Base-by-base conservation (phyloP, 1,284 basidiomycete species). In the Rhodotorula sp. region DNA sequence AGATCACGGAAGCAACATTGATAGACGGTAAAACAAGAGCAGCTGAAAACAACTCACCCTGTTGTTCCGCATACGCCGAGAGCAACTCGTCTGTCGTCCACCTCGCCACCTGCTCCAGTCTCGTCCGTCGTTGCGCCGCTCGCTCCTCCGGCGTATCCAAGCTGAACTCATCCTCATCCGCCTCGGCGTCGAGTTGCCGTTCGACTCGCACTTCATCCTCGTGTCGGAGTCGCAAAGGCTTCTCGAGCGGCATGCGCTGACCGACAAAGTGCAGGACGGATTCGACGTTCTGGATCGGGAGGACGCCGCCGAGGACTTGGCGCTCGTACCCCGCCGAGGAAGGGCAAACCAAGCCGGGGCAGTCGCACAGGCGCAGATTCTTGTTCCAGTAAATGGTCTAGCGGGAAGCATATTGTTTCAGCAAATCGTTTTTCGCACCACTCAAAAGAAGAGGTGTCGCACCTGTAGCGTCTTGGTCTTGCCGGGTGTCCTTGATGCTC, bases 401-500 rank as follows among this genome's bases (percentile, higher is more conserved):
- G 58, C 57, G 57, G 48, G 8, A 31, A 8, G 48, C 38, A 55
- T 15, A 38, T 23, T 45, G 49, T 21, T n/a, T n/a, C 21, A 18
- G 55, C 50, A n/a, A 5, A 52, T 23, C 50, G 12, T 21, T 43
- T 65, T 19, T 64, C 61, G n/a, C 66, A 19, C 26, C 50, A 61
- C 47, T 28, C 26, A 26, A 62, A 15, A 55, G 64, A 60, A 16
- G 54, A 47, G 60, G 15, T 61, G 54, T 34, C 67, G 19, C 7
- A 62, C 67, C 60, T 73, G 79, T 16, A 80, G 70, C 4, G 77
- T 76, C 64, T 80, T 80, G 3, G 79, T 80, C 85, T 97, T 97
- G 69, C 94, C 94, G 1, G 94, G 93, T 0, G 92, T 95, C 73
- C 88, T 88, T 6, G 91, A 93, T 5, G 93, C 92, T 73, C 89